These are phyloP conservation scores for Kandelia obovata DNA, from an alignment of 345 rosid genomes.

Conservation along the genomic window DNA sequence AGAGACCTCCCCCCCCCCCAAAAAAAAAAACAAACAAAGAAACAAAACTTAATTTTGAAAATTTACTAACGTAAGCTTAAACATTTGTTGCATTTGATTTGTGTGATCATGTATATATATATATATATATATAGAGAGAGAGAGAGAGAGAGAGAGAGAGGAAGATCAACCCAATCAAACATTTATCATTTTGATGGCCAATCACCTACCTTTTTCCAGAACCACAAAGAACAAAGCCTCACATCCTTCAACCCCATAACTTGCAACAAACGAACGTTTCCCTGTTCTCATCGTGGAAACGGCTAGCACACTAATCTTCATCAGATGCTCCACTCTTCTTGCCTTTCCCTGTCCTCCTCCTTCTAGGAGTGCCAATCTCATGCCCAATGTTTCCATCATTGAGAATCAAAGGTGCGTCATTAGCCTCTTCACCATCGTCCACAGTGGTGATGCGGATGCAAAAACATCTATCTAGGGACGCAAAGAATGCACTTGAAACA, in stretches of 20 bases:
- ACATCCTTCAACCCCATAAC: slow-evolving; percentile 14
- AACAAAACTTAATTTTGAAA: neutral
- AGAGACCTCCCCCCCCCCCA: too few relatives aligned
- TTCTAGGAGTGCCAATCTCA: slow-evolving; percentile 16
- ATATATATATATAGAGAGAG: neutral
- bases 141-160: neutral
- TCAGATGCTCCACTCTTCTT: slow-evolving; percentile 20
- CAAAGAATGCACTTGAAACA: slow-evolving; percentile 50
- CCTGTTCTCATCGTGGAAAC: neutral
- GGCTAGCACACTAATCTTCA: neutral
- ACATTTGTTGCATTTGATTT: slow-evolving; percentile 10
- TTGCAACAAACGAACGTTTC: slow-evolving; percentile 8
- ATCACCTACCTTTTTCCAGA: neutral
- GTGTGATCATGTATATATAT: neutral
- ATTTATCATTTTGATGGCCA: neutral
- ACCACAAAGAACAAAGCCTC: slow-evolving; percentile 2
- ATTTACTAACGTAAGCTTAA: neutral
- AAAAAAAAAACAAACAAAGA: neutral
- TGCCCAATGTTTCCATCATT: slow-evolving; percentile 37
- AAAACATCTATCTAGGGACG: slow-evolving; percentile 55
- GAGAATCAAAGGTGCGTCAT: slow-evolving; percentile 50
- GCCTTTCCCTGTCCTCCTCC: slow-evolving; percentile 37
- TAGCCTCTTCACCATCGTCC: slow-evolving; percentile 49
- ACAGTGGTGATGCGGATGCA: slow-evolving; percentile 57
- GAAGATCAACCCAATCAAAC: slow-evolving; percentile 3